These are phyloP conservation scores for Sporobolomyces pararoseus DNA, from an alignment of 768 basidiomycete species.

Conservation along the genomic window DNA sequence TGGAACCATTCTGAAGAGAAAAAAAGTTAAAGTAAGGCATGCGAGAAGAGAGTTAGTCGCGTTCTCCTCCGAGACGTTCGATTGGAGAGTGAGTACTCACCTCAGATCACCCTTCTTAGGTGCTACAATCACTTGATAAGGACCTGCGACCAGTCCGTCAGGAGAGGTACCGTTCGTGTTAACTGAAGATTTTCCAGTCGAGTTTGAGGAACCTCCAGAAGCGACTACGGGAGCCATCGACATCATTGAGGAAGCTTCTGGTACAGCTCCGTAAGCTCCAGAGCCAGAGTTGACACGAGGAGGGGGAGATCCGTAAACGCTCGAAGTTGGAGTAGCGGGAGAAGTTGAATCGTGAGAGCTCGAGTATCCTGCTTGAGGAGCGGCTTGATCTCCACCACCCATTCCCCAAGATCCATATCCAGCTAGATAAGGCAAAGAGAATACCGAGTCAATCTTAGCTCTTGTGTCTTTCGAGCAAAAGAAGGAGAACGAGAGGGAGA, in stretches of 20 bases:
- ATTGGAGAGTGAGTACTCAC: background rate
- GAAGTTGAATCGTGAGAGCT: background rate
- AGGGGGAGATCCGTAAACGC: background rate
- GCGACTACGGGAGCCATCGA: background rate
- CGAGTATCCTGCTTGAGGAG: background rate
- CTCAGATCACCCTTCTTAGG: slow-evolving; percentile 35
- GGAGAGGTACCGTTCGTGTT: background rate
- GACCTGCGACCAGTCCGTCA: slow-evolving; percentile 6
- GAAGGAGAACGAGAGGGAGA: background rate
- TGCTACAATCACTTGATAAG: slow-evolving; percentile 31
- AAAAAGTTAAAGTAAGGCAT: background rate
- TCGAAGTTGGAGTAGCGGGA: background rate
- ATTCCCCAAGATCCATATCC: background rate
- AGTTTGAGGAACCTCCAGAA: too few species aligned
- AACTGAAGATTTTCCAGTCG: background rate
- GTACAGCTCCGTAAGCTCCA: background rate
- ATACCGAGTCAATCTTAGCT: too few species aligned
- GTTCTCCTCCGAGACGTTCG: too few species aligned
- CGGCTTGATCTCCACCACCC: background rate
- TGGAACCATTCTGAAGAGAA: slow-evolving; percentile 17
- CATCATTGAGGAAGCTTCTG: too few species aligned
- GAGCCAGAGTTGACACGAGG: background rate
- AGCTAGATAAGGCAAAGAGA: background rate
- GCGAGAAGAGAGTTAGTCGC: background rate
- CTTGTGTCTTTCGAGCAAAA: background rate